Base-by-base conservation (phyloP, 2,329 filamentous ascomycete species). In the Calycina herbarum region DNA sequence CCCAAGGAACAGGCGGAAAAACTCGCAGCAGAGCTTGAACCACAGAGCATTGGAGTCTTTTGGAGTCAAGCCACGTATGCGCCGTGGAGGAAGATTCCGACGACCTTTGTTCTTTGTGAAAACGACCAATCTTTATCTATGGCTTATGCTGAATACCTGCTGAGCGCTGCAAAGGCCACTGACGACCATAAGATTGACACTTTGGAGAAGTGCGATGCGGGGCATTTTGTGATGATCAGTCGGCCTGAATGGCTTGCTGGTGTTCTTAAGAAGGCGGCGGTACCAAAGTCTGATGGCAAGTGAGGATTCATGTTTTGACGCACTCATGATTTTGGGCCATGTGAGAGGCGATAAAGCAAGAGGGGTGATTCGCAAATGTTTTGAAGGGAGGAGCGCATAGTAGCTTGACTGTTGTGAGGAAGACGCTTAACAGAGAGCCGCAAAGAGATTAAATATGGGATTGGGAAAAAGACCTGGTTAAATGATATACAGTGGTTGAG, bases 1-100 rank as follows among this genome's bases (percentile, higher is more conserved):
- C 20, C 59, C 15, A 72, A 78, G 0, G 74, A 76, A 3, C 78
- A 80, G 51, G 76, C 72, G 0, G 71, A 76, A 11, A 75, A 76
- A 61, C 78, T 77, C 75, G 73, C 76, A 2, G 72, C 74, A 1
- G 74, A 80, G 40, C 76, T 80, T 5, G 73, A 68, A 2, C 70
- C 68, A 0, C 78, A 80, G 60, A 77, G 75, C 40, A 66, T 79
- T 8, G 75, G 75, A 0, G 77, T 65, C 13, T 54, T 57, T 40
- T 63, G 57, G 57, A 60, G 60, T 48, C 54, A 7, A 13, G 59
- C 17, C 20, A 45, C 65, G 15, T 67, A 67, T 57, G 67, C 67
- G 17, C 31, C 51, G 1, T 63, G 61, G 61, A 33, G 54, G 27
- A 40, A 24, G 7, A 63, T 58, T 13, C 20, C 31, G 1, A 63